Conservation (phyloP, 2,329 filamentous ascomycete species). For the Penicillium sp. region DNA sequence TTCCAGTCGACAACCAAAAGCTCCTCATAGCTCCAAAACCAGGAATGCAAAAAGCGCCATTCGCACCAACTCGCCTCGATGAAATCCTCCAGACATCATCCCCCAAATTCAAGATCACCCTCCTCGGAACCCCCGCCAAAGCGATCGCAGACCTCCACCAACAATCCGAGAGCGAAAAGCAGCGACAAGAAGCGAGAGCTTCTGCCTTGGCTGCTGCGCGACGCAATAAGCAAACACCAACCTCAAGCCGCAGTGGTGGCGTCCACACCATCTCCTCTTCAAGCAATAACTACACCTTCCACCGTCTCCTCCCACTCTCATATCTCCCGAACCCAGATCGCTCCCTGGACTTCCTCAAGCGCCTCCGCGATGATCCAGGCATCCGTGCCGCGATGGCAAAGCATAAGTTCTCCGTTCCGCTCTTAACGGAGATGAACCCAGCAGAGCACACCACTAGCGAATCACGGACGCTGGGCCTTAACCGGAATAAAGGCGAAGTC, state of each 20-base stretch:
- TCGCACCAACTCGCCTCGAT: slow-evolving; percentile 37
- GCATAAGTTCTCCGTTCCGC: slow-evolving; percentile 79
- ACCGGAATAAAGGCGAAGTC: slow-evolving; percentile 82
- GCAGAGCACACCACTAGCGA: slow-evolving; percentile 78
- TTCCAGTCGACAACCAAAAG: slow-evolving; percentile 46
- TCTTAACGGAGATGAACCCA: slow-evolving; percentile 96
- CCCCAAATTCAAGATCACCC: slow-evolving; percentile 48
- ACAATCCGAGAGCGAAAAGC: slow-evolving; percentile 30
- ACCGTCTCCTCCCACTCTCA: slow-evolving; percentile 70
- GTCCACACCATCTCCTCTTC: slow-evolving; percentile 33
- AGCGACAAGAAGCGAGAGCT: slow-evolving; percentile 32
- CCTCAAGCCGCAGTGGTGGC: slow-evolving; percentile 17
- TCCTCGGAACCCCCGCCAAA: slow-evolving; percentile 45
- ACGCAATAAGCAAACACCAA: slow-evolving; percentile 11
- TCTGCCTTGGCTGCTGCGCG: slow-evolving; percentile 25
- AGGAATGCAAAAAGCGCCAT: slow-evolving; percentile 49
- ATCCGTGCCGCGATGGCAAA: slow-evolving; percentile 81
- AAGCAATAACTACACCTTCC: slow-evolving; percentile 80
- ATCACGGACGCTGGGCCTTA: slow-evolving; percentile 80
- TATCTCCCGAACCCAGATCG: slow-evolving; percentile 76
- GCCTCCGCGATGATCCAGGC: slow-evolving; percentile 78
- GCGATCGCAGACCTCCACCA: slow-evolving; percentile 47
- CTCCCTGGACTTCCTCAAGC: slow-evolving; percentile 70
- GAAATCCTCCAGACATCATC: slow-evolving; percentile 35
- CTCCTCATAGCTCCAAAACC: slow-evolving; percentile 50